Base-by-base conservation (phyloP, 1,139 yeast genomes). In the Barnettozyma hawaiiensis region DNA sequence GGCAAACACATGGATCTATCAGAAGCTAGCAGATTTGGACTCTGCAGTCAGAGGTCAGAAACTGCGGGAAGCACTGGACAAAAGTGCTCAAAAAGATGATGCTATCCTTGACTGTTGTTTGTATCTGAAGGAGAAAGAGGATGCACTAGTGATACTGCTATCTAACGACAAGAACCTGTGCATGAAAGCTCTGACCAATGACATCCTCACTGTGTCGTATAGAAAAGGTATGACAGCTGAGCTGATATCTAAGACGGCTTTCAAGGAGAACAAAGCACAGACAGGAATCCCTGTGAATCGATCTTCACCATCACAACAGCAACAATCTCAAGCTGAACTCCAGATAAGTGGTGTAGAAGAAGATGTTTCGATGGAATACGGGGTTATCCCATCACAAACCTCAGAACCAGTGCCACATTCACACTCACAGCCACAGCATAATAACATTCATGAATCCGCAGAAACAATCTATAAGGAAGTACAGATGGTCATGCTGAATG, bases 151-250 rank as follows among this genome's bases (percentile, higher is more conserved):
- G 5, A 73, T 87, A 5, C 61, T 85, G 26, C 55, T 87, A 41
- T 82, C 96, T 0, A 85, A 89, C 59, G 97, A 90, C 59, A 82
- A 81, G 52, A 89, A 89, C 58, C 66, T 90, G 18, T 86, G 96
- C 59, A 63, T 76, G 48, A 85, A 83, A 59, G 95, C 96, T 0
- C 65, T 89, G 41, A 62, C 81, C 2, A 81, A 86, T 54, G 80
- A 70, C 0, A 59, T 87, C 0, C 64, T 78, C 31, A 86, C 96
- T 0, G 81, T 87, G 0, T 79, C 89, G 4, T 83, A 64, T 53
- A 65, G 78, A 22, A 61, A 67, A 14, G 74, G 69, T 0, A 78
- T 85, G 84, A 71, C 76, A 2, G 85, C 89, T 0, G 62, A 66
- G 18, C 48, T 75, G 31, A 83, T 87, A 27, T 81, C 84, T 0